Conservation (phyloP, 2,329 filamentous ascomycete genomes). For the Zymoseptoria ardabiliae region DNA sequence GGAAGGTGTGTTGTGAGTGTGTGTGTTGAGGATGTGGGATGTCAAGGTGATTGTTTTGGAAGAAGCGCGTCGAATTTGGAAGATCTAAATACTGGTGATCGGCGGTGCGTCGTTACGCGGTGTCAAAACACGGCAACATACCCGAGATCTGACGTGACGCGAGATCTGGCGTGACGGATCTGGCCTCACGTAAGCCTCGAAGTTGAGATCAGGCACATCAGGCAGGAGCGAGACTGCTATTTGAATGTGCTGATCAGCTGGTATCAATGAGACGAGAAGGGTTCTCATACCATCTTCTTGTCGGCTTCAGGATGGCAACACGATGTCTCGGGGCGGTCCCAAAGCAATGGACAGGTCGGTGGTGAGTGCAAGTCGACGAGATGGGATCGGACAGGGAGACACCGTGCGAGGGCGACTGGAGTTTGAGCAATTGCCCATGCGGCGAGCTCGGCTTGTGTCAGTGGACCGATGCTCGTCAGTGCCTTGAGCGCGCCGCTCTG, state of each 20-base stretch:
- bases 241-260: neutral
- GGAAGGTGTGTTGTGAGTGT: neutral
- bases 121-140: neutral
- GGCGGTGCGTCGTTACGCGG: neutral
- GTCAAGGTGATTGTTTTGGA: neutral
- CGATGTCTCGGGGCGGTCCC: neutral
- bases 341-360: neutral
- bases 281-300: neutral
- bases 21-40: neutral
- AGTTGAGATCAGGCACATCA: neutral
- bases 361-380: neutral
- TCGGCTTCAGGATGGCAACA: neutral
- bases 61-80: neutral
- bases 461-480: too few relatives aligned
- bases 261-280: neutral
- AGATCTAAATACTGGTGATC: neutral
- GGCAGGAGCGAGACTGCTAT: neutral
- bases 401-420: too few relatives aligned
- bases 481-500: too few relatives aligned
- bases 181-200: neutral
- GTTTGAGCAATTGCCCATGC: too few relatives aligned
- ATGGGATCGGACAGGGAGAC: neutral
- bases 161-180: too few relatives aligned
- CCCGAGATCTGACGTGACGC: too few relatives aligned
- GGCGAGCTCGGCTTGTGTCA: too few relatives aligned